These are phyloP conservation scores for Hyparrhenia diplandra DNA, from an alignment of 176 grass and related monocot genomes.

Conservation along the genomic window DNA sequence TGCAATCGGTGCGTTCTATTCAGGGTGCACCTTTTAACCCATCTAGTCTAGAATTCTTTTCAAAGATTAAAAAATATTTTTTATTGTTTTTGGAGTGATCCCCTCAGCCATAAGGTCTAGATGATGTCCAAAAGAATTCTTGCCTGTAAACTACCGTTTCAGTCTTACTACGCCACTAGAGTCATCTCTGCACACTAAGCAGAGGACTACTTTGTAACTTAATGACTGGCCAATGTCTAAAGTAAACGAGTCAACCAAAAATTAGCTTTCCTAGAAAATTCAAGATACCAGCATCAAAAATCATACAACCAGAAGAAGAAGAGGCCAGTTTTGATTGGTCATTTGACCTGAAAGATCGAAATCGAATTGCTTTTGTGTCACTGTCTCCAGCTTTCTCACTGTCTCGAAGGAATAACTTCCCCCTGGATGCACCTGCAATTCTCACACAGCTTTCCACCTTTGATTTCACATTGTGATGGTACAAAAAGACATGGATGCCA, in stretches of 20 bases:
- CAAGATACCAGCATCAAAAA: not conserved
- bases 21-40: not conserved
- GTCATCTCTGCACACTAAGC: not conserved
- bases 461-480: constrained; percentile 29
- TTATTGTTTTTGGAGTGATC: not conserved
- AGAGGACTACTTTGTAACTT: not conserved
- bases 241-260: not conserved
- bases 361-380: not conserved
- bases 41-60: not conserved
- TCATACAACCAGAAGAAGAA: not conserved
- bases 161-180: not conserved
- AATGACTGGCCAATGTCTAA: not conserved
- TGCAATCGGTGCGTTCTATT: not conserved
- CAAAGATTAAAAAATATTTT: not conserved
- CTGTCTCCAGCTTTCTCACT: constrained; percentile 25
- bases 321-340: not conserved
- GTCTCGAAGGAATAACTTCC: constrained; percentile 6
- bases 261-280: not conserved
- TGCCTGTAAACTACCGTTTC: not conserved
- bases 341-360: not conserved
- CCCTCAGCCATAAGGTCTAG: not conserved
- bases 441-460: not conserved
- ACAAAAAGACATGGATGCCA: not conserved
- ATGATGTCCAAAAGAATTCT: not conserved
- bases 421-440: not conserved